phyloP scores from a whole-genome alignment of 2,329 filamentous ascomycete species.

The Colletotrichum limetticola region DNA sequence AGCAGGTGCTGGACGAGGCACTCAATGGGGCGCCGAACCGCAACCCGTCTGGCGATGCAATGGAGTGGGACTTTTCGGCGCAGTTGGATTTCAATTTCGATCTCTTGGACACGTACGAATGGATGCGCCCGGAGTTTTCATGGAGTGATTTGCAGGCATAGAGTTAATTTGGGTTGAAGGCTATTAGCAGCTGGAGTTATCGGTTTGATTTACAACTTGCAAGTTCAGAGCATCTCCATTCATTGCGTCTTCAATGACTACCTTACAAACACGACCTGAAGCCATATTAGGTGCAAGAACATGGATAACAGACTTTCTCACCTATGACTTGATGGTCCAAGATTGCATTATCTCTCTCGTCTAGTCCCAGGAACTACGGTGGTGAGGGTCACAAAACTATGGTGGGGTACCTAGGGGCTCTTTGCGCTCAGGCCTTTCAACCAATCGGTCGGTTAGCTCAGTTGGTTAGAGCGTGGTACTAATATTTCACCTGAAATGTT shows the following conservation, averaged over 20 bases:
- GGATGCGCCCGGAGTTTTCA: slow-evolving; percentile 46
- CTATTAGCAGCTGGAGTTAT: neutral
- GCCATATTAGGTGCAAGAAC: no score
- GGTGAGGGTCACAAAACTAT: no score
- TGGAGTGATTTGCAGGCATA: slow-evolving; percentile 7
- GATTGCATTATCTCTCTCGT: neutral
- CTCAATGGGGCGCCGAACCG: slow-evolving; percentile 50
- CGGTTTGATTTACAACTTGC: neutral
- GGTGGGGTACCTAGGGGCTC: rapidly evolving
- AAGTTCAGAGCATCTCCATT: neutral
- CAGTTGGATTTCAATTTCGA: slow-evolving; percentile 56
- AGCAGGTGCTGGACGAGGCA: slow-evolving; percentile 60
- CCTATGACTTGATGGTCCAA: neutral
- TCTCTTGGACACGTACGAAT: slow-evolving; percentile 60
- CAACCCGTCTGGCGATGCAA: slow-evolving; percentile 29
- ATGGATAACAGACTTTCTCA: no score
- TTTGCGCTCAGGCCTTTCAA: rapidly evolving
- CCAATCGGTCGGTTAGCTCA: neutral
- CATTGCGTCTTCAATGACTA: no score
- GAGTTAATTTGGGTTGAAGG: neutral
- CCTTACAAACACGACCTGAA: no score
- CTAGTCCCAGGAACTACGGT: no score
- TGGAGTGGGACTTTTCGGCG: slow-evolving; percentile 47
- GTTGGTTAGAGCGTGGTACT: neutral
- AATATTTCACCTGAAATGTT: neutral